Evolutionary conservation across 1,284 basidiomycete species (phyloP), one percentile per base, ranked within the genome.

Genomic region (Thecaphora thlaspeos): DNA sequence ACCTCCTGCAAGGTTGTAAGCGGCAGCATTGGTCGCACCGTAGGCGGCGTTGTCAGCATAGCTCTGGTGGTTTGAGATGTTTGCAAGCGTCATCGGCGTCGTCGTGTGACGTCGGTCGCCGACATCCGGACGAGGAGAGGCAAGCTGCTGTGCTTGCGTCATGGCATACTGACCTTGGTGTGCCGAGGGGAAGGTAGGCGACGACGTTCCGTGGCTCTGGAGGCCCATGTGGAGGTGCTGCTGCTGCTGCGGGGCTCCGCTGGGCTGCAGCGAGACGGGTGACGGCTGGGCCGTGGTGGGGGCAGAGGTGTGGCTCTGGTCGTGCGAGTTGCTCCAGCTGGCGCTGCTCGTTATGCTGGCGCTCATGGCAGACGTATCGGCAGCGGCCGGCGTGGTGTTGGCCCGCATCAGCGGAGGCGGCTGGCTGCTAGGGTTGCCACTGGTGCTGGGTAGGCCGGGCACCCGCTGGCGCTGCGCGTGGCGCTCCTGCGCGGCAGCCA

Each of bases 401-500:
- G 67, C 55, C 22, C 67, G 63, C 63, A 67, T 69, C 26, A 69
- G 59, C 17, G 67, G 67, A 19, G 64, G 68, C 15, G 64, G 57
- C 41, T 65, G 61, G 40, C 56, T 53, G 21, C 53, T 28, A 30
- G 53, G 54, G 44, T 44, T 51, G 46, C 50, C 62, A 41, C 62
- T 57, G 15, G 57, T 53, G 51, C 57, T 65, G 23, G 62, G 62
- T n/a, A 61, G 48, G n/a, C 62, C 62, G 30, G 62, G 62, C 38
- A 47, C 62, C 14, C 58, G 53, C 49, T 73, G 66, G 14, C 71
- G 60, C 51, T 70, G 66, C 34, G 63, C 68, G 37, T 75, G 68
- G 34, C 73, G 67, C 64, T 76, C 72, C 50, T 73, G 73, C 38
- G 75, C 75, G 11, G 75, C 75, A 34, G 75, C 73, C 55, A 76